These are phyloP conservation scores for Ophiognomonia clavigignenti-juglandacearum DNA, from an alignment of 2,329 filamentous ascomycete species.

Conservation along the genomic window DNA sequence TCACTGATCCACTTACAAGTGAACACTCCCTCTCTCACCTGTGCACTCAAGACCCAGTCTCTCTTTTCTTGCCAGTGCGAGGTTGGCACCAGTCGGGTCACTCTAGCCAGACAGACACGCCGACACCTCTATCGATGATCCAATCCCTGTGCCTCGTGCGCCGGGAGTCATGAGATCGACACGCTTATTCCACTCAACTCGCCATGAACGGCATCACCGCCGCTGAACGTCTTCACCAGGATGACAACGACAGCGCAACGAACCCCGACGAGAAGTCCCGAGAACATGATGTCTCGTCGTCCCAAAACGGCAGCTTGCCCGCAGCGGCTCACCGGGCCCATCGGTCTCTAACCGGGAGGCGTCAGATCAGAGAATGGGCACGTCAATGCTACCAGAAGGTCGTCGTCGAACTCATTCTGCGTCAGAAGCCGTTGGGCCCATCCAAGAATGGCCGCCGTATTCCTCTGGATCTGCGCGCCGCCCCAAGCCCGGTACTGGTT, in stretches of 20 bases:
- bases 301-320: not conserved
- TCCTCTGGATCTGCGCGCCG: slow-evolving; percentile 14
- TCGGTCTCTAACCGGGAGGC: not conserved
- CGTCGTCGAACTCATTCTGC: slow-evolving; percentile 16
- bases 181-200: not conserved
- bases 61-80: too few species aligned
- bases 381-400: slow-evolving; percentile 5
- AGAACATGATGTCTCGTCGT: not conserved
- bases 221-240: not conserved
- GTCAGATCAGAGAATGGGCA: not conserved
- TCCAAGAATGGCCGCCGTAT: slow-evolving; percentile 25
- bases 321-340: not conserved
- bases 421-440: slow-evolving; percentile 19
- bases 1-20: too few species aligned
- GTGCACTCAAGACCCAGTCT: too few species aligned
- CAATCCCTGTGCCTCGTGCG: not conserved
- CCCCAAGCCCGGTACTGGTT: slow-evolving; percentile 30
- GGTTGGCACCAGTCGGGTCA: too few species aligned
- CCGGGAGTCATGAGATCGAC: slow-evolving; percentile 9
- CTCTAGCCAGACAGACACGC: too few species aligned
- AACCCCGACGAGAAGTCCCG: slow-evolving; percentile 10
- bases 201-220: slow-evolving; percentile 12
- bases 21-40: too few species aligned
- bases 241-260: slow-evolving; percentile 1
- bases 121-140: not conserved